phyloP scores from a whole-genome alignment of 768 basidiomycete genomes.

The Rhizopogon roseolus region DNA sequence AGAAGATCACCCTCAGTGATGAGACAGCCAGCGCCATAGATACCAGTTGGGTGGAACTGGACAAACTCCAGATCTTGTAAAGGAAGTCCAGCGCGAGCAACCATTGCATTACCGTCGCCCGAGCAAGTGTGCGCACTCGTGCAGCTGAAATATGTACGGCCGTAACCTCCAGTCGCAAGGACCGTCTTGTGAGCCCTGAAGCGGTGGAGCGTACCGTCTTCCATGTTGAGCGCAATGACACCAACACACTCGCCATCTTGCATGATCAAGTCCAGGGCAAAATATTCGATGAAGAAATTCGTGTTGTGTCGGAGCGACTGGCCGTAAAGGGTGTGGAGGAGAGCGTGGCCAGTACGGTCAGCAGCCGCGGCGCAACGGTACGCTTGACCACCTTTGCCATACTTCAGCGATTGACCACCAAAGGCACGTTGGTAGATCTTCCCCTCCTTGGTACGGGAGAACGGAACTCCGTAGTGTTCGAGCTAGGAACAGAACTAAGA shows the following conservation, averaged over 20 bases:
- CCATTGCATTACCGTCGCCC: conserved; percentile 99
- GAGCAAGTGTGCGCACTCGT: conserved; percentile 99
- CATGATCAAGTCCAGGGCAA: conserved; percentile 99
- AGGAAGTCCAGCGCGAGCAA: conserved; percentile 91
- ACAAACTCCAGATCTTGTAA: conserved; percentile 98
- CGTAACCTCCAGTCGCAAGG: conserved; percentile 96
- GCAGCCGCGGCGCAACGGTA: conserved; percentile 99
- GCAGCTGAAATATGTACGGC: conserved; percentile 97
- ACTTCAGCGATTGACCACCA: conserved; percentile 96
- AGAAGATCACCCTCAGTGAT: conserved; percentile 83
- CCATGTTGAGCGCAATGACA: conserved; percentile 99
- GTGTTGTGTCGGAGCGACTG: conserved; percentile 99
- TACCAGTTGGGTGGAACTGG: conserved; percentile 99
- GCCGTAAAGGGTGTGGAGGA: conserved; percentile 98
- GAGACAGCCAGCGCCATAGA: conserved; percentile 98
- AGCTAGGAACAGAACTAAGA: conserved; percentile 48
- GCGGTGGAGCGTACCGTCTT: conserved; percentile 97
- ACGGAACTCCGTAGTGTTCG: conserved; percentile 98
- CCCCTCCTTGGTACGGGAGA: conserved; percentile 96
- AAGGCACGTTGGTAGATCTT: conserved; percentile 99
- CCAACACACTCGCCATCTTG: conserved; percentile 98
- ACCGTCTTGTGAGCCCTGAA: conserved; percentile 99
- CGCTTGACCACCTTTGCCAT: conserved; percentile 97
- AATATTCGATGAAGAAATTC: conserved; percentile 99
- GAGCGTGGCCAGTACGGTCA: conserved; percentile 97